phyloP scores from a whole-genome alignment of 805 yeast species.

The Torulaspora maleeae region DNA sequence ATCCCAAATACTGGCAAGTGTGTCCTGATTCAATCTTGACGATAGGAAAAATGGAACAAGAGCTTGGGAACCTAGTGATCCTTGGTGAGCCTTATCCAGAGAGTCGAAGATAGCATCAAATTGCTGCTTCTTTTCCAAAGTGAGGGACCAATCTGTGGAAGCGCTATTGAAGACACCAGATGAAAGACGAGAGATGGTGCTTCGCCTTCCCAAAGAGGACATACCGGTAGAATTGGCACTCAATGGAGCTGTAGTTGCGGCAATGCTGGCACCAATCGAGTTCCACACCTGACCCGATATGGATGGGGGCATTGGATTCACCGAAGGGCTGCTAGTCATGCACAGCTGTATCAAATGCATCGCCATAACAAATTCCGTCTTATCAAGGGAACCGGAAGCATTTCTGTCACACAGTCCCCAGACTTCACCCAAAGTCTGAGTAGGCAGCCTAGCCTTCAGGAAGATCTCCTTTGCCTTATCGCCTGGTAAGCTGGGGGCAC shows the following conservation, averaged over 20 bases:
- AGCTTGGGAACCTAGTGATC: constrained; percentile 66
- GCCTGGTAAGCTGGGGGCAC: constrained; percentile 61
- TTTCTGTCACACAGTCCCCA: constrained; percentile 85
- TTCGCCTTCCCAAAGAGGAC: constrained; percentile 34
- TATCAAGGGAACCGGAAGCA: constrained; percentile 64
- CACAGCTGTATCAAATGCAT: constrained; percentile 82
- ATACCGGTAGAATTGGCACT: constrained; percentile 30
- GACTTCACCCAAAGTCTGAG: constrained; percentile 70
- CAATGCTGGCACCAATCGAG: constrained; percentile 25
- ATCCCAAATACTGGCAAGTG: constrained; percentile 90
- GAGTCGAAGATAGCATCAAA: constrained; percentile 75
- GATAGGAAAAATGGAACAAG: constrained; percentile 87
- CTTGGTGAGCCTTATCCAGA: constrained; percentile 61
- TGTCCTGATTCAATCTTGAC: constrained; percentile 79
- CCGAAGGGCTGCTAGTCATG: constrained; percentile 59
- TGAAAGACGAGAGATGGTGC: constrained; percentile 32
- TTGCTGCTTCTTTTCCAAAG: constrained; percentile 65
- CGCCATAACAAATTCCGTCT: constrained; percentile 80
- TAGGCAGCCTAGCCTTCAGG: constrained; percentile 81
- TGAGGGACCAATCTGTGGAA: constrained; percentile 59
- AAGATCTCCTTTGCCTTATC: constrained; percentile 80
- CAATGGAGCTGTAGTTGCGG: constrained; percentile 20
- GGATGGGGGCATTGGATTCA: constrained; percentile 52
- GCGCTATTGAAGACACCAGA: constrained; percentile 36
- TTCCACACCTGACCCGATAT: constrained; percentile 44